Conservation (phyloP, 306 rosid genomes). For the Citrullus amarus region DNA sequence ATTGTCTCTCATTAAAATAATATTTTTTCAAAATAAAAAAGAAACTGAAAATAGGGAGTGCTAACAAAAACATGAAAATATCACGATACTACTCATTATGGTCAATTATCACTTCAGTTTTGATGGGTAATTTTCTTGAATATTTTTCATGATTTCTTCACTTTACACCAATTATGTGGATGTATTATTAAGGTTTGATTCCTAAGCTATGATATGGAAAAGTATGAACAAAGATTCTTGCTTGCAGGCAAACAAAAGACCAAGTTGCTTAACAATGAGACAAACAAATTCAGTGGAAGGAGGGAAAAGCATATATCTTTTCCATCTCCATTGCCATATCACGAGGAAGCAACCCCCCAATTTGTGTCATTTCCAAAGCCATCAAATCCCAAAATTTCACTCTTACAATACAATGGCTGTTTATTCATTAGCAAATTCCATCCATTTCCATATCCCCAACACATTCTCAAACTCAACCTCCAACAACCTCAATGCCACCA, state of each 20-base stretch:
- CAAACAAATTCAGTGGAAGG: too few species aligned
- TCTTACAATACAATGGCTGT: not conserved
- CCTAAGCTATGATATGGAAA: not conserved
- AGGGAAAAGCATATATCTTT: not conserved
- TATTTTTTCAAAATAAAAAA: too few species aligned
- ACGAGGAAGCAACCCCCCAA: not conserved
- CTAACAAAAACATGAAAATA: too few species aligned
- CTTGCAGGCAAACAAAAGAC: not conserved
- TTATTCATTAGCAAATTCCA: not conserved
- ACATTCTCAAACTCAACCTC: not conserved
- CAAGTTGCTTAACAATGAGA: not conserved
- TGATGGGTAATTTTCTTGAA: too few species aligned
- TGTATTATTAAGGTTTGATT: too few species aligned
- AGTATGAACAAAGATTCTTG: not conserved
- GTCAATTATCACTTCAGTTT: too few species aligned
- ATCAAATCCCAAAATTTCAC: not conserved
- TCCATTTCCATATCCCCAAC: not conserved
- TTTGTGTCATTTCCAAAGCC: not conserved
- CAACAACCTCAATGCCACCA: not conserved
- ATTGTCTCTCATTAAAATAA: too few species aligned
- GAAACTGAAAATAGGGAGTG: too few species aligned
- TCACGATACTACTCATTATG: too few species aligned
- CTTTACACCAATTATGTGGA: too few species aligned
- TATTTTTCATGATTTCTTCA: too few species aligned
- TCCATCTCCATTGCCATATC: not conserved